Evolutionary conservation across 768 basidiomycete genomes (phyloP), one percentile per base, ranked within the genome.

Genomic region (Naganishia vishniacii): DNA sequence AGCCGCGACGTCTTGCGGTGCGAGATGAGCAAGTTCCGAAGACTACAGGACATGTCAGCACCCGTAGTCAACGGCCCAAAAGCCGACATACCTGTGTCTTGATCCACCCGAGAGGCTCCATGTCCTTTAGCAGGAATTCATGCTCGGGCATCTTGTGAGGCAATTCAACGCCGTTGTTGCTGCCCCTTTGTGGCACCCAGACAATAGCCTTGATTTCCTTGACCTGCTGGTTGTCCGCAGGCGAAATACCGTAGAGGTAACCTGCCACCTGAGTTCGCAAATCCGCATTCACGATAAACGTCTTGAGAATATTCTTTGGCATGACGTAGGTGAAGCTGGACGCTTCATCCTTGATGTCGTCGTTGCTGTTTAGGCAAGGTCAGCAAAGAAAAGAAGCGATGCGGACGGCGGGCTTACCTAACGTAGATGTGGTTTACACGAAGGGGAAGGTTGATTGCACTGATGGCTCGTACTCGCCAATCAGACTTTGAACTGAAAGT

Each of bases 401-500:
- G 42, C 16, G 31, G 28, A 48, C 45, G 25, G 6, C 40, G 48
- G 49, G 15, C 53, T 56, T 40, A 56, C 53, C 53, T 56, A 32
- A 99, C 95, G 77, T 95, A 98, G 78, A 98, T 95, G 75, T 99
- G 93, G 75, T 98, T 93, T 65, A 98, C 82, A 73, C 95, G 91
- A 66, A 99, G 85, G 4, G 94, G 86, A 48, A 99, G 83, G 78
- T 99, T 93, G 23, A 93, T 98, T 0, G 95, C 88, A 16, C 91
- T 93, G 72, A 99, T 98, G 34, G 95, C 95, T 67, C 95, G 88
- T 32, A 97, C 89, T 71, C 95, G 91, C 95, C 95, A 99, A 77
- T 99, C 95, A 4, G 95, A 97, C 81, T 99, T 98, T 81, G 88
- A 90, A 78, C 90, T 93, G 81, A 99, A 99, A n/a, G 91, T 88